Evolutionary conservation across 1,139 yeast genomes (phyloP).

Genomic region (Kodamaea plutei): DNA sequence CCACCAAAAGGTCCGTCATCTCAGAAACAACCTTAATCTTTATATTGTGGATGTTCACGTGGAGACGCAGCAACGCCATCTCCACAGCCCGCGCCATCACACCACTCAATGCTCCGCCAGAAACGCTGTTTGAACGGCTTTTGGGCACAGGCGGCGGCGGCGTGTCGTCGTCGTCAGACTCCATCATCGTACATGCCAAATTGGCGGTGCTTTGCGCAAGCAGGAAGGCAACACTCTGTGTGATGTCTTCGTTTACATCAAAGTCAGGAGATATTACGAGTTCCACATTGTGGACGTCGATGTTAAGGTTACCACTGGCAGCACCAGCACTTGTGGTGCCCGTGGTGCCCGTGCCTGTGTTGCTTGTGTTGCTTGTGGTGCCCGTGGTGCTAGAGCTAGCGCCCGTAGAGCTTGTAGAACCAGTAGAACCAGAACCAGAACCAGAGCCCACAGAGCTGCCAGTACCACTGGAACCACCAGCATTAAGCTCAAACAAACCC

Average conservation of each 20-base stretch:
- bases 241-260: slow-evolving; percentile 27
- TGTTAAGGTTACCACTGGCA: slow-evolving; percentile 65
- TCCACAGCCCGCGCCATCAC: slow-evolving; percentile 65
- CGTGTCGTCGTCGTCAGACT: slow-evolving; percentile 5
- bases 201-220: slow-evolving; percentile 65
- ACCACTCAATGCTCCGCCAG: slow-evolving; percentile 40
- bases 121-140: slow-evolving; percentile 7
- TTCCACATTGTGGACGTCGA: slow-evolving; percentile 55
- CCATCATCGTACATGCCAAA: slow-evolving; percentile 56
- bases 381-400: background rate
- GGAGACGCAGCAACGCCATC: slow-evolving; percentile 61
- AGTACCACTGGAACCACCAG: slow-evolving; percentile 4
- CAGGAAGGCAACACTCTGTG: slow-evolving; percentile 35
- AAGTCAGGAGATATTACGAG: slow-evolving; percentile 52
- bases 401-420: too few species aligned
- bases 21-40: slow-evolving; percentile 51
- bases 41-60: slow-evolving; percentile 42
- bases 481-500: slow-evolving; percentile 43
- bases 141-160: slow-evolving; percentile 12
- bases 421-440: too few species aligned
- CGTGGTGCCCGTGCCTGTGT: too few species aligned
- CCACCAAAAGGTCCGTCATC: slow-evolving; percentile 39
- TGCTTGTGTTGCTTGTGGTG: too few species aligned
- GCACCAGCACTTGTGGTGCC: too few species aligned
- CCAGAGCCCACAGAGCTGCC: slow-evolving; percentile 34